Base-by-base conservation (phyloP, 176 grass and related monocot species). In the Cenchrus americanus region DNA sequence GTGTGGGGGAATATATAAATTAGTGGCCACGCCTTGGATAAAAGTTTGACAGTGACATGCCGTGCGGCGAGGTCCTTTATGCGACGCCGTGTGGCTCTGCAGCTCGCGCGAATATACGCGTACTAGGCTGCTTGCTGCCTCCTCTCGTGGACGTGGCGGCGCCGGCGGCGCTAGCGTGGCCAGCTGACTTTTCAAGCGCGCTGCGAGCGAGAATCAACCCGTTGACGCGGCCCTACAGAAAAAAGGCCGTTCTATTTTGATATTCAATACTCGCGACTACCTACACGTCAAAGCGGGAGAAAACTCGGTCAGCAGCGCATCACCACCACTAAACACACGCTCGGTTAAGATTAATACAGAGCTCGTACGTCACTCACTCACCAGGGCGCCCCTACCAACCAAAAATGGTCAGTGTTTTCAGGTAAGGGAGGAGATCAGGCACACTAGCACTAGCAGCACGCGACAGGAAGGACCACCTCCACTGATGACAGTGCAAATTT, bases 361-460 rank as follows among this genome's bases (percentile, higher is more conserved):
- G 19, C 19, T 42, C 40, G 66, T 42, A 30, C 18, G 17, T 11
- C 17, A 18, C 14, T 11, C 17, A 18, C 14, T 66, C 78, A 23
- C 3, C 57, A 60, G 57, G 27, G 0, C 46, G 34, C 10, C 43
- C n/a, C 26, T 66, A n/a, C 14, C 46, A 55, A 27, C 21, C 30
- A 37, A 37, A 37, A 24, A 11, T 51, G 24, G 5, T 26, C 27
- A 13, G 49, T 23, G 47, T 41, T 48, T 55, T 66, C 30, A 26
- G 48, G 27, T 75, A 10, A 52, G 24, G n/a, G n/a, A 43, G n/a
- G n/a, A 43, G 27, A 43, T 84, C 71, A n/a, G 71, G 60, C 69
- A 30, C 68, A 7, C 24, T 9, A 49, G 68, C 80, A 82, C 55
- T 73, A 37, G 34, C 34, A 37, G 34, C 34, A 50, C 4, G 18